Evolutionary conservation across 2,329 filamentous ascomycete genomes (phyloP).

Genomic region (Fusarium chlamydosporum): DNA sequence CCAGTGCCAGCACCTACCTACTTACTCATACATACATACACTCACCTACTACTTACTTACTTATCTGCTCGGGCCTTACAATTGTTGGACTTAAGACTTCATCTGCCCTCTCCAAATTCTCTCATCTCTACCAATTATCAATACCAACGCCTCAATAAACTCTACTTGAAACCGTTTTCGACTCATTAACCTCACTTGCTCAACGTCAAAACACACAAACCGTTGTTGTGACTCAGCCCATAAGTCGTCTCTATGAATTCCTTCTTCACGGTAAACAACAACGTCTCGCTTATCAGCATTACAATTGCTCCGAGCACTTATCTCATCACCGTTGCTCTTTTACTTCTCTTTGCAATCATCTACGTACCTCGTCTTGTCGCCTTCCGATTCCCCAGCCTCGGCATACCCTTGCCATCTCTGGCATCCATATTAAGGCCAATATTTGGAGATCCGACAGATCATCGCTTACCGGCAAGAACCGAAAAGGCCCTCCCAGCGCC

Average conservation of each 20-base stretch:
- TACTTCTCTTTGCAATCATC: constrained; percentile 66
- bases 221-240: constrained; percentile 25
- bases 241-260: constrained; percentile 65
- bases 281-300: constrained; percentile 72
- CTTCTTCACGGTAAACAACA: constrained; percentile 72
- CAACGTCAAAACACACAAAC: constrained; percentile 5
- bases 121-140: constrained; percentile 7
- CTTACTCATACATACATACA: too few species aligned
- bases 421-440: constrained; percentile 41
- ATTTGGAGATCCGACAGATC: constrained; percentile 31
- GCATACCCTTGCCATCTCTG: constrained; percentile 53
- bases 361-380: constrained; percentile 60
- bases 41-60: too few species aligned
- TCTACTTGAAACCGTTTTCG: constrained; percentile 13
- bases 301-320: constrained; percentile 71
- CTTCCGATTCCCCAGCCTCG: constrained; percentile 54
- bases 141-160: constrained; percentile 21
- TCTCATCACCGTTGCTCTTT: constrained; percentile 65
- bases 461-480: constrained; percentile 15
- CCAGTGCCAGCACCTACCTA: background rate
- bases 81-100: constrained; percentile 29
- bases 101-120: constrained; percentile 19
- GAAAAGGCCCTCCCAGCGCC: constrained; percentile 51
- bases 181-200: constrained; percentile 3
- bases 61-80: constrained; percentile 6